These are phyloP conservation scores for Chalaropsis ovoidea DNA, from an alignment of 2,329 filamentous ascomycete genomes.

Conservation along the genomic window DNA sequence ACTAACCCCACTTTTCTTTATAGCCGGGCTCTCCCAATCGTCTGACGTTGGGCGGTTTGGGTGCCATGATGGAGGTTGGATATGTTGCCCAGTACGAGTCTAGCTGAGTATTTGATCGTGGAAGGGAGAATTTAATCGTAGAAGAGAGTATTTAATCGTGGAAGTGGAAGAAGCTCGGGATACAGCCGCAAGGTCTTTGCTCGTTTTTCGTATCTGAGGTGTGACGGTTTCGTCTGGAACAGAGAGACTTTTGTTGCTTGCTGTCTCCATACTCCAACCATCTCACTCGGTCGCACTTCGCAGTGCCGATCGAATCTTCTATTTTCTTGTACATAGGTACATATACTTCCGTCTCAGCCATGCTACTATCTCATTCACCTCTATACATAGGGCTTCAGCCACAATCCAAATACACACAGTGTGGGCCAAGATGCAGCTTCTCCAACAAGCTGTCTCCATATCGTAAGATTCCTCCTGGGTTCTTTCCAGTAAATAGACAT, in stretches of 20 bases:
- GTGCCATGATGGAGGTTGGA: constrained; percentile 28
- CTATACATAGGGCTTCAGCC: background rate
- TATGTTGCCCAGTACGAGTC: constrained; percentile 28
- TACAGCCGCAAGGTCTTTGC: too few species aligned
- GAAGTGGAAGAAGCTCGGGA: too few species aligned
- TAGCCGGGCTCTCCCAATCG: constrained; percentile 43
- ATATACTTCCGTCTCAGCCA: background rate
- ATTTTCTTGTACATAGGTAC: background rate
- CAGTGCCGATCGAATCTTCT: background rate
- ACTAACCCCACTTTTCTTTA: constrained; percentile 17
- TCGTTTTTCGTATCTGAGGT: too few species aligned
- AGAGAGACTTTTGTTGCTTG: background rate
- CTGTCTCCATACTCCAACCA: background rate
- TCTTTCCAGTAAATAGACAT: constrained; percentile 9
- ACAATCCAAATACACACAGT: constrained; percentile 3
- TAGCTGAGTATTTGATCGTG: too few species aligned
- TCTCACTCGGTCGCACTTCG: background rate
- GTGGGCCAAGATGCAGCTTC: background rate
- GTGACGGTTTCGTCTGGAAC: background rate
- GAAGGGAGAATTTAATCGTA: too few species aligned
- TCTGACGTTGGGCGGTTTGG: constrained; percentile 37
- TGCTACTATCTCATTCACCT: background rate
- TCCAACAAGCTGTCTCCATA: constrained; percentile 4
- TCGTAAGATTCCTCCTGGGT: constrained; percentile 5
- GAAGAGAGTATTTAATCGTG: too few species aligned